Evolutionary conservation across 176 grass and related monocot genomes (phyloP), one percentile per base, ranked within the genome.

Genomic region (Melocanna baccifera): DNA sequence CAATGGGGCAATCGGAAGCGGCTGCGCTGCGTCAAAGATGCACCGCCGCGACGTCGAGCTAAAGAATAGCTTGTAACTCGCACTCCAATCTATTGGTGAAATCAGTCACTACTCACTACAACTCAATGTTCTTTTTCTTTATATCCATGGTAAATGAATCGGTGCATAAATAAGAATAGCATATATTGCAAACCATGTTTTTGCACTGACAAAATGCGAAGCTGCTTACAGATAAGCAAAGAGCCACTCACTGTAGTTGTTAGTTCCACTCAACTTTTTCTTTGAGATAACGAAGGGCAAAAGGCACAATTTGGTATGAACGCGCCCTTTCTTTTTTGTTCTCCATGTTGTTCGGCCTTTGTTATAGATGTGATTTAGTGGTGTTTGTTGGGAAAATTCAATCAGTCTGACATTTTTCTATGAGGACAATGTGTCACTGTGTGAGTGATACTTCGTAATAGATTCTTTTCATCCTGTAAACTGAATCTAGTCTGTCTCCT

Each of bases 1-100:
- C 89, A 80, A 53, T 92, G 92, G 92, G 89, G 92, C 34, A 92
- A 90, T 71, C 77, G 92, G 61, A 94, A 94, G 84, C 40, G 92
- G 61, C 84, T 94, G 26, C 82, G 80, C 47, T 92, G 89, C 77
- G 83, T 89, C 71, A 94, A 94, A 83, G 77, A 85, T 84, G 76
- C 84, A 87, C 16, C 92, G 84, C 34, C 90, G 71, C 51, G 84
- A 83, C 59, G 80, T 89, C 56, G 61, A 83, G 10, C n/a, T 48
- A 52, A 53, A 20, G 1, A 56, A 56, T 22, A 22, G 53, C 20
- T 56, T 22, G 19, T 56, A 56, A 56, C 3, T 59, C 56, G 25
- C 56, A 12, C n/a, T 59, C n/a, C 10, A 2, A 65, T 55, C 23
- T 72, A 30, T n/a, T 11, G 19, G 25, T 41, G 81, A 80, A 79